These are phyloP conservation scores for Cladosporium sp. DNA, from an alignment of 2,329 filamentous ascomycete species.

Conservation along the genomic window DNA sequence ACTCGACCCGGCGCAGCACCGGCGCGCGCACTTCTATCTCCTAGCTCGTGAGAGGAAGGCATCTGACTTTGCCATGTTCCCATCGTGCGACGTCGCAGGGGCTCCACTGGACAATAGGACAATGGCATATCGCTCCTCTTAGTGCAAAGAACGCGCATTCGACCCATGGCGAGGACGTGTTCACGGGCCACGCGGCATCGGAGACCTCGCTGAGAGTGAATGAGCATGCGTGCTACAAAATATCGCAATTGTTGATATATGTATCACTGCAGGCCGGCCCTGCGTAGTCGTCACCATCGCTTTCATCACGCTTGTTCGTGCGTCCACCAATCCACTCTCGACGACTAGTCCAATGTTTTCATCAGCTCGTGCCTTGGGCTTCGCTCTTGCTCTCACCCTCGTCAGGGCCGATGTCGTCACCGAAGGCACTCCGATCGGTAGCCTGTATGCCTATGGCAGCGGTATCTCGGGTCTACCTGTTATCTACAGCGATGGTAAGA, in stretches of 20 bases:
- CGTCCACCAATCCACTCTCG: not conserved
- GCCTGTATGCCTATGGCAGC: constrained; percentile 26
- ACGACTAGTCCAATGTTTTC: not conserved
- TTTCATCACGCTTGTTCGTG: not conserved
- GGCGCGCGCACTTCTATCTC: not conserved
- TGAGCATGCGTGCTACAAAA: not conserved
- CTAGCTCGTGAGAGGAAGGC: not conserved
- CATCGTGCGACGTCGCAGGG: not conserved
- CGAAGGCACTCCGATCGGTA: constrained; percentile 7
- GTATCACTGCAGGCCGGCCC: not conserved
- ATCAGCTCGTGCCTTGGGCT: constrained; percentile 6
- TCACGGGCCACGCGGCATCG: not conserved
- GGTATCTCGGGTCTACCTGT: constrained; percentile 28
- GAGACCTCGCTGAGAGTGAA: not conserved
- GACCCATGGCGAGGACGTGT: not conserved
- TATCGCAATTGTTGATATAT: not conserved
- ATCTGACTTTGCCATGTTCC: not conserved
- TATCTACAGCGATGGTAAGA: constrained; percentile 27
- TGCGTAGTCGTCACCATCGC: not conserved
- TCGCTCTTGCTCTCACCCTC: constrained; percentile 12
- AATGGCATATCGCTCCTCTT: not conserved
- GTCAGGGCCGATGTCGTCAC: constrained; percentile 5
- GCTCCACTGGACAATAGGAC: not conserved
- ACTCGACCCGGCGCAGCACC: not conserved
- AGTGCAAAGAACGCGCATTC: not conserved